Evolutionary conservation across 176 grass and related monocot species (phyloP).

Genomic region (Cymbopogon citratus): DNA sequence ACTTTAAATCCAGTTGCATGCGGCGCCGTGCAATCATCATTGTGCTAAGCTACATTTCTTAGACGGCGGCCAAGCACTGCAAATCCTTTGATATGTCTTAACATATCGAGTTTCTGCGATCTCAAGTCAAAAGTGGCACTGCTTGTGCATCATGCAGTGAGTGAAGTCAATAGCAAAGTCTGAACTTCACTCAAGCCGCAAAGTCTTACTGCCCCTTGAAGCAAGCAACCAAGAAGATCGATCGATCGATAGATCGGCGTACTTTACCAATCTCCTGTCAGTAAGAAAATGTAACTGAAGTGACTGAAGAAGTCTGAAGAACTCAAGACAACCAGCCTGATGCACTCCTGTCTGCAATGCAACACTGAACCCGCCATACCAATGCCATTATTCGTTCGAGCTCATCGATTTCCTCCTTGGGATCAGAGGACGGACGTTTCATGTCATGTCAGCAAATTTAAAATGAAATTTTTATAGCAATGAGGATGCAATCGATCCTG

Average conservation of each 20-base stretch:
- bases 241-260: too few relatives aligned
- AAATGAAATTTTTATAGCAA: neutral
- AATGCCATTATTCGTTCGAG: neutral
- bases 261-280: too few relatives aligned
- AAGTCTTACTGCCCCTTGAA: neutral
- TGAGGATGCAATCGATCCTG: neutral
- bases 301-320: neutral
- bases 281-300: too few relatives aligned
- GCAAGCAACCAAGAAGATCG: neutral
- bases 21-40: neutral
- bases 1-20: neutral
- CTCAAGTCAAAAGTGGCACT: neutral
- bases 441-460: neutral
- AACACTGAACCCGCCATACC: too few relatives aligned
- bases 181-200: neutral
- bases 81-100: neutral
- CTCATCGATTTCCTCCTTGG: too few relatives aligned
- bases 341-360: neutral
- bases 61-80: neutral
- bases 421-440: neutral
- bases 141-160: neutral
- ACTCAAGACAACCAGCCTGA: neutral
- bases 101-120: neutral
- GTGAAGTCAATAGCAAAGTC: constrained; percentile 2
- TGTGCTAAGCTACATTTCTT: neutral